Evolutionary conservation across 768 basidiomycete genomes (phyloP).

Genomic region (Calvatia gigantea): DNA sequence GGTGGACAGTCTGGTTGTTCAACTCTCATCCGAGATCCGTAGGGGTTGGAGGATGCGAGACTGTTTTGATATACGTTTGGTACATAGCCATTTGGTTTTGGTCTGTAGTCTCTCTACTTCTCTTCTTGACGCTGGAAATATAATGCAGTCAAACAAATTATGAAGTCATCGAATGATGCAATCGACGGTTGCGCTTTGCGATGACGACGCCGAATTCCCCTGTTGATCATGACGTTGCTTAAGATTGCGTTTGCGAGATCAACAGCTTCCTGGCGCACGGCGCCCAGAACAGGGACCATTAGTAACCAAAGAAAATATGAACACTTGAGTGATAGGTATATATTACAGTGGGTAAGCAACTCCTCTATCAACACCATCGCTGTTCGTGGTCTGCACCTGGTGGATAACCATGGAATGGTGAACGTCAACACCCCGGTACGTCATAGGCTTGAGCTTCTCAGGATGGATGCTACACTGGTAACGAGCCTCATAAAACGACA

Average conservation of each 20-base stretch:
- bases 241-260: neutral
- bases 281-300: neutral
- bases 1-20: conserved; percentile 15
- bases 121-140: conserved; percentile 1
- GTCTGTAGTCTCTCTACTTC: conserved; percentile 5
- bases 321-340: no score
- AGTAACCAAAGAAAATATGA: no score
- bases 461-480: no score
- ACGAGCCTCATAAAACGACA: no score
- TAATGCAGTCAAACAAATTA: neutral
- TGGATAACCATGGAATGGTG: no score
- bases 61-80: conserved; percentile 4
- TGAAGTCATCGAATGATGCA: conserved; percentile 10
- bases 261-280: no score
- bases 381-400: no score
- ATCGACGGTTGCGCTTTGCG: neutral
- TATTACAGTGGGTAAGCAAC: no score
- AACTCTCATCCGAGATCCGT: neutral
- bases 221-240: conserved; percentile 6
- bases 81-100: neutral
- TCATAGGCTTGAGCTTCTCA: no score
- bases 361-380: no score
- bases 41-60: conserved; percentile 2
- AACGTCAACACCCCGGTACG: no score
- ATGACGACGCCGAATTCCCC: neutral